Conservation (phyloP, 768 basidiomycete species). For the Boletus rufocinnamomeus region DNA sequence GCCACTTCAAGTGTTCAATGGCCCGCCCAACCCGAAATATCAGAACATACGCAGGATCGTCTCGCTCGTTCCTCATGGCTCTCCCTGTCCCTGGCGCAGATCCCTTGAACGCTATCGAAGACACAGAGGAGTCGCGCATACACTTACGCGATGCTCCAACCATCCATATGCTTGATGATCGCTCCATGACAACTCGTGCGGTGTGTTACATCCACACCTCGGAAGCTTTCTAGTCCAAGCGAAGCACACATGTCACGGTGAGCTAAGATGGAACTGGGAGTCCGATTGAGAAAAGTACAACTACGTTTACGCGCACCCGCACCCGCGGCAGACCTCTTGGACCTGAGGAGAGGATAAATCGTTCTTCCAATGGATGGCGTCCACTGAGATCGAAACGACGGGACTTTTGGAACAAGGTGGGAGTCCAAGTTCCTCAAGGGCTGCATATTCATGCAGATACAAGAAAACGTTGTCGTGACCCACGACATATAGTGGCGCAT, state of each 20-base stretch:
- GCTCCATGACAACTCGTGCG: slow-evolving; percentile 71
- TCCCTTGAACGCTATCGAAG: slow-evolving; percentile 40
- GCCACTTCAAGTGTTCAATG: neutral
- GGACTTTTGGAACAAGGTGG: slow-evolving; percentile 47
- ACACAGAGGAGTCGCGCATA: slow-evolving; percentile 20
- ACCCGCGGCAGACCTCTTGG: slow-evolving; percentile 10
- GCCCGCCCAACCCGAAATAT: slow-evolving; percentile 40
- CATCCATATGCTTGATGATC: slow-evolving; percentile 65
- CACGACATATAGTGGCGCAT: slow-evolving; percentile 71
- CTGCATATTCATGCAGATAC: slow-evolving; percentile 72
- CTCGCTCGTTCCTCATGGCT: slow-evolving; percentile 77
- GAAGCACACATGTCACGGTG: slow-evolving; percentile 46
- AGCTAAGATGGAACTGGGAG: slow-evolving; percentile 45
- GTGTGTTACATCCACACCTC: slow-evolving; percentile 74
- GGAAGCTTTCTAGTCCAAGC: slow-evolving; percentile 61
- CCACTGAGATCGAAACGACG: slow-evolving; percentile 56
- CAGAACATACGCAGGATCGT: slow-evolving; percentile 73
- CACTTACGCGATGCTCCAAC: slow-evolving; percentile 45
- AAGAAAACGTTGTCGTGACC: slow-evolving; percentile 54
- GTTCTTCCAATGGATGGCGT: slow-evolving; percentile 52
- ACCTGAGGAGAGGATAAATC: slow-evolving; percentile 35
- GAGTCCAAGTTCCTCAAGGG: slow-evolving; percentile 73
- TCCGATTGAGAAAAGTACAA: neutral
- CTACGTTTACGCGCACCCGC: neutral
- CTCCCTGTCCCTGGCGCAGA: slow-evolving; percentile 43